A percentile compares a stretch with the other conserved stretches of the same genome.
These are phyloP conservation scores for Daldinia decipiens DNA, from an alignment of 495 filamentous ascomycete species.

Conservation along the genomic window DNA sequence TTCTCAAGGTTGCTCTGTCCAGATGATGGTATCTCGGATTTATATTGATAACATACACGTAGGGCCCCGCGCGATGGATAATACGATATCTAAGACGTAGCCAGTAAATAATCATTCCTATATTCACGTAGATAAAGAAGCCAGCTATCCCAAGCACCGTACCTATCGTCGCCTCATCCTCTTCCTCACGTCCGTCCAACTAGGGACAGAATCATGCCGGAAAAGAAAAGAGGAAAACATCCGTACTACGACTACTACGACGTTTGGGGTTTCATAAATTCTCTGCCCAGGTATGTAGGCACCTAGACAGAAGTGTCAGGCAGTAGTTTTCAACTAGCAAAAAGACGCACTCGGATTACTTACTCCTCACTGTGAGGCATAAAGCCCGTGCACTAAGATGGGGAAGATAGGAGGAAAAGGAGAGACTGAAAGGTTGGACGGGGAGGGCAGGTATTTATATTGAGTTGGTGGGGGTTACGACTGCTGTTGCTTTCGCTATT, in stretches of 20 bases:
- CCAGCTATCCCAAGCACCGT: not conserved
- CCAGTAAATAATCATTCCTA: no score
- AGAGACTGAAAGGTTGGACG: constrained; percentile 3
- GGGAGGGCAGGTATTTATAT: constrained; percentile 17
- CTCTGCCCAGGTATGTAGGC: constrained; percentile 42
- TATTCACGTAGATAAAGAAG: not conserved
- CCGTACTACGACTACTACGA: not conserved
- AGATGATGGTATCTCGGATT: not conserved
- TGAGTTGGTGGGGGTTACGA: not conserved
- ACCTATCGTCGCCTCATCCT: not conserved
- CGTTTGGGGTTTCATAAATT: constrained; percentile 52
- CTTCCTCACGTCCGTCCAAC: constrained; percentile 31
- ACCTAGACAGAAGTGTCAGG: constrained; percentile 51
- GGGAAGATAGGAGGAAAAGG: constrained; percentile 42
- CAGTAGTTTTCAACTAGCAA: constrained; percentile 68
- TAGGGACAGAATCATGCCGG: constrained; percentile 26
- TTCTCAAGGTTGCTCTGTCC: not conserved
- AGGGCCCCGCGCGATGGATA: not conserved
- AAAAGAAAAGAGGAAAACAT: constrained; percentile 1
- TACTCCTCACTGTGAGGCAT: constrained; percentile 64
- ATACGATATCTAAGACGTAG: not conserved
- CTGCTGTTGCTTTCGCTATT: not conserved
- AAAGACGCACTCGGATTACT: constrained; percentile 64
- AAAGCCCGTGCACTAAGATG: constrained; percentile 63
- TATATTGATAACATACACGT: not conserved